Percentiles rank a stretch among this genome's conserved stretches.
Evolutionary conservation across 2,329 filamentous ascomycete genomes (phyloP).

Genomic region (Chrysosporium keratinophilum): DNA sequence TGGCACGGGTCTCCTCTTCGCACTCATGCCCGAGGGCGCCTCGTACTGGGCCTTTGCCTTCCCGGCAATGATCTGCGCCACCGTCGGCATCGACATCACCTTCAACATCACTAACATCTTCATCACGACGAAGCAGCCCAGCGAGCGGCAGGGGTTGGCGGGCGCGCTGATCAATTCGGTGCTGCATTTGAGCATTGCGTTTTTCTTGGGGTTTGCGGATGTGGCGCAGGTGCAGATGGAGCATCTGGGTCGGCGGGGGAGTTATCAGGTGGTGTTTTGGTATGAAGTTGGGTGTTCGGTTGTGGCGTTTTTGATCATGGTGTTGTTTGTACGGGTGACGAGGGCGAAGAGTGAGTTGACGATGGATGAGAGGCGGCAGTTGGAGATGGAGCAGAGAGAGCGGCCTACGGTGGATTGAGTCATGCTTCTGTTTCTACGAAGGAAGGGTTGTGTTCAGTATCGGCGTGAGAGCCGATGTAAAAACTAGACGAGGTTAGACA

Average conservation of each 20-base stretch:
- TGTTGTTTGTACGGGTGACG: slow-evolving; percentile 45
- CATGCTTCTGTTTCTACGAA: not conserved
- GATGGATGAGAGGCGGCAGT: slow-evolving; percentile 43
- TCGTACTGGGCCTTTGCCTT: slow-evolving; percentile 67
- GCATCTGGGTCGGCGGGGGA: slow-evolving; percentile 37
- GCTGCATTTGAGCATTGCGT: slow-evolving; percentile 60
- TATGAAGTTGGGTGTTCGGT: slow-evolving; percentile 49
- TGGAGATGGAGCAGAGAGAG: slow-evolving; percentile 15
- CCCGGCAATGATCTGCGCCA: slow-evolving; percentile 51
- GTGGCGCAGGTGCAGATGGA: slow-evolving; percentile 45
- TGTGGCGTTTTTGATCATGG: slow-evolving; percentile 44
- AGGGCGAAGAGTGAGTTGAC: slow-evolving; percentile 50
- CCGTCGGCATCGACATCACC: slow-evolving; percentile 63
- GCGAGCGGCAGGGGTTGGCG: slow-evolving; percentile 57
- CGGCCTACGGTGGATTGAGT: not conserved
- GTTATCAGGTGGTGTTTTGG: slow-evolving; percentile 57
- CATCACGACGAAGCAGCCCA: slow-evolving; percentile 61
- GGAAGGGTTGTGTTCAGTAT: too few relatives aligned
- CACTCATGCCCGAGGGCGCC: slow-evolving; percentile 47
- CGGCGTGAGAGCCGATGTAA: too few relatives aligned
- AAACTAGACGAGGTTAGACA: too few relatives aligned
- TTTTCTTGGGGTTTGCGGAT: slow-evolving; percentile 62
- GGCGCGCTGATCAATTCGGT: slow-evolving; percentile 62
- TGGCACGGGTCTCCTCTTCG: slow-evolving; percentile 51
- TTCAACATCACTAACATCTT: slow-evolving; percentile 69